A percentile compares a stretch with the other conserved stretches of the same genome.
Evolutionary conservation across 768 basidiomycete species (phyloP).

Genomic region (Gloeopeniophorella convolvens): DNA sequence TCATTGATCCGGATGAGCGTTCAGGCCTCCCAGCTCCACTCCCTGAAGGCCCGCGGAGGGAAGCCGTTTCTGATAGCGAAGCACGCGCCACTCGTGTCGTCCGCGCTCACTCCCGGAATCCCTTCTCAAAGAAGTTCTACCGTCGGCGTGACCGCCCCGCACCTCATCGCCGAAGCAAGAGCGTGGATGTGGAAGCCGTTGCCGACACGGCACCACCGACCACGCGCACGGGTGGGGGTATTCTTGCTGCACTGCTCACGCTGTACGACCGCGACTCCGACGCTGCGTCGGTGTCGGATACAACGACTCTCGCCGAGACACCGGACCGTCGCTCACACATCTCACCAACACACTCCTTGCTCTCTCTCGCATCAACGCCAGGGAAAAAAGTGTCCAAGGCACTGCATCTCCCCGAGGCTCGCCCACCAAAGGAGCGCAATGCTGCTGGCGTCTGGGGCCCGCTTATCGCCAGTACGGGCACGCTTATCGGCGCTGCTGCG

Average conservation of each 20-base stretch:
- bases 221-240: slow-evolving; percentile 36
- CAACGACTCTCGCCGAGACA: slow-evolving; percentile 22
- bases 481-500: slow-evolving; percentile 54
- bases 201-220: slow-evolving; percentile 16
- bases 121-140: slow-evolving; percentile 3
- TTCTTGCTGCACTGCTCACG: slow-evolving; percentile 59
- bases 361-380: slow-evolving; percentile 12
- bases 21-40: slow-evolving; percentile 52
- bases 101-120: slow-evolving; percentile 33
- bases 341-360: slow-evolving; percentile 6
- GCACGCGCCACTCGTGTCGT: slow-evolving; percentile 38
- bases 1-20: slow-evolving; percentile 56
- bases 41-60: slow-evolving; percentile 20
- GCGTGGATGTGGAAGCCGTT: slow-evolving; percentile 12
- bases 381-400: slow-evolving; percentile 11
- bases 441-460: slow-evolving; percentile 63
- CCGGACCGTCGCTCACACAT: slow-evolving; percentile 18
- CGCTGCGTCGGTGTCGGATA: slow-evolving; percentile 3
- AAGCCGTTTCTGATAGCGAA: slow-evolving; percentile 13
- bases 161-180: not conserved
- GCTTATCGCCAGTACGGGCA: slow-evolving; percentile 63
- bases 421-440: slow-evolving; percentile 37
- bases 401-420: slow-evolving; percentile 13
- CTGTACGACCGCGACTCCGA: slow-evolving; percentile 44
- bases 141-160: not conserved